A percentile compares a stretch with the other conserved stretches of the same genome.
These are phyloP conservation scores for Monosporascus sp. DNA, from an alignment of 2,329 filamentous ascomycete species.

Conservation along the genomic window DNA sequence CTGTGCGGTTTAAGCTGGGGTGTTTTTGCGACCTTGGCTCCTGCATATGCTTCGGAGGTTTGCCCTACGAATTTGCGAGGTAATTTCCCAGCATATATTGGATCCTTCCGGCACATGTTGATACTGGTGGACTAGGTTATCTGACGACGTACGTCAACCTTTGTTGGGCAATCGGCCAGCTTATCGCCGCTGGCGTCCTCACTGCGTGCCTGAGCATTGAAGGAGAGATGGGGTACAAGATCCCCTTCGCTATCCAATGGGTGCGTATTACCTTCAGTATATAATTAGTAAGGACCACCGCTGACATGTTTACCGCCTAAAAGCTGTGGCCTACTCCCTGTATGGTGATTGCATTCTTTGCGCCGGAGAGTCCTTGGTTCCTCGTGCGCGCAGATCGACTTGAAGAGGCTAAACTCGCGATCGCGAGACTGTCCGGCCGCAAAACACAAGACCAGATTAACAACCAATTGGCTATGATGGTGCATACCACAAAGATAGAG, in stretches of 20 bases:
- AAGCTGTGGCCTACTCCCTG: slow-evolving; percentile 36
- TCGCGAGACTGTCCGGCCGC: slow-evolving; percentile 28
- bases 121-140: slow-evolving; percentile 12
- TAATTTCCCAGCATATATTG: background rate
- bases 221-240: slow-evolving; percentile 37
- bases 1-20: slow-evolving; percentile 28
- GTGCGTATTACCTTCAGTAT: slow-evolving; percentile 4
- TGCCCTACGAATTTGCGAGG: slow-evolving; percentile 27
- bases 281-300: background rate
- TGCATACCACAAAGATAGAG: slow-evolving; percentile 40
- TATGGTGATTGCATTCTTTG: slow-evolving; percentile 32
- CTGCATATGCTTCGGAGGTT: slow-evolving; percentile 31
- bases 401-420: slow-evolving; percentile 29
- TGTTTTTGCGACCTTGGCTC: slow-evolving; percentile 26
- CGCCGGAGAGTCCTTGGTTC: slow-evolving; percentile 44
- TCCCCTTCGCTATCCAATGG: slow-evolving; percentile 41
- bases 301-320: background rate
- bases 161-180: slow-evolving; percentile 40
- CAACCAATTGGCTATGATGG: slow-evolving; percentile 38
- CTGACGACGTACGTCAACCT: slow-evolving; percentile 42
- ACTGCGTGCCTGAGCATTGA: slow-evolving; percentile 29
- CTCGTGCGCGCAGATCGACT: slow-evolving; percentile 34
- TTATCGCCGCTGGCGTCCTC: slow-evolving; percentile 35
- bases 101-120: background rate
- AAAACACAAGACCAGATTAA: slow-evolving; percentile 29